A percentile compares a stretch with the other conserved stretches of the same genome.
Evolutionary conservation across 2,329 filamentous ascomycete genomes (phyloP).

Genomic region (Hawksworthiomyces lignivorus): DNA sequence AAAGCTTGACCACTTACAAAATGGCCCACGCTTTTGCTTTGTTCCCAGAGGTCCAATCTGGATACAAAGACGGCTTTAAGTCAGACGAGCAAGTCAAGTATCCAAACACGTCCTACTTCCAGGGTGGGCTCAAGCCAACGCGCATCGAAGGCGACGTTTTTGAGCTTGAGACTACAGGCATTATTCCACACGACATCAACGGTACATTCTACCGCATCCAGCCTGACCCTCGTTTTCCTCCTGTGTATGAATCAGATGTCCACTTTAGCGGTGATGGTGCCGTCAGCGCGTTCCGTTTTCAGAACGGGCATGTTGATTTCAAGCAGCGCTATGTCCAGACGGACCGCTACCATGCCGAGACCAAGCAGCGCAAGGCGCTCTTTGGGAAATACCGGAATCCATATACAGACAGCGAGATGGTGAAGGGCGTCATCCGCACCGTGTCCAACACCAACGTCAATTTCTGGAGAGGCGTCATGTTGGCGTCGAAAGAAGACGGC

Average conservation of each 20-base stretch:
- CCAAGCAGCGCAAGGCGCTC: conserved; percentile 26
- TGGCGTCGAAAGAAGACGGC: conserved; percentile 48
- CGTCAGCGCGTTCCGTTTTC: conserved; percentile 33
- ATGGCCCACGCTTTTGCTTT: conserved; percentile 18
- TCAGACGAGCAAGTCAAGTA: conserved; percentile 14
- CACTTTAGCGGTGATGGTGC: conserved; percentile 29
- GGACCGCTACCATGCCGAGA: conserved; percentile 25
- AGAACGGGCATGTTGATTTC: conserved; percentile 32
- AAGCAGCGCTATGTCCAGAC: conserved; percentile 36
- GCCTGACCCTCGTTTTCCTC: conserved; percentile 47
- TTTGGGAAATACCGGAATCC: conserved; percentile 52
- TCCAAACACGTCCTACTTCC: conserved; percentile 15
- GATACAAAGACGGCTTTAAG: conserved; percentile 16
- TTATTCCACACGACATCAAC: conserved; percentile 35
- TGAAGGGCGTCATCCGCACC: conserved; percentile 47
- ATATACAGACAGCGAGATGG: conserved; percentile 47
- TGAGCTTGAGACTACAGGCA: conserved; percentile 17
- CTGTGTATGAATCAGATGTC: conserved; percentile 44
- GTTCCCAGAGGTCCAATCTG: conserved; percentile 15
- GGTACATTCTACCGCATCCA: conserved; percentile 44
- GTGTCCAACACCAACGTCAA: conserved; percentile 54
- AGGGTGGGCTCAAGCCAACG: conserved; percentile 15
- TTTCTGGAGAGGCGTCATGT: conserved; percentile 46
- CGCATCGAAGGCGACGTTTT: conserved; percentile 17
- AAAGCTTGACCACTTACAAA: no score